phyloP scores from a whole-genome alignment of 768 basidiomycete genomes.

The Leccinum longicurvipes region DNA sequence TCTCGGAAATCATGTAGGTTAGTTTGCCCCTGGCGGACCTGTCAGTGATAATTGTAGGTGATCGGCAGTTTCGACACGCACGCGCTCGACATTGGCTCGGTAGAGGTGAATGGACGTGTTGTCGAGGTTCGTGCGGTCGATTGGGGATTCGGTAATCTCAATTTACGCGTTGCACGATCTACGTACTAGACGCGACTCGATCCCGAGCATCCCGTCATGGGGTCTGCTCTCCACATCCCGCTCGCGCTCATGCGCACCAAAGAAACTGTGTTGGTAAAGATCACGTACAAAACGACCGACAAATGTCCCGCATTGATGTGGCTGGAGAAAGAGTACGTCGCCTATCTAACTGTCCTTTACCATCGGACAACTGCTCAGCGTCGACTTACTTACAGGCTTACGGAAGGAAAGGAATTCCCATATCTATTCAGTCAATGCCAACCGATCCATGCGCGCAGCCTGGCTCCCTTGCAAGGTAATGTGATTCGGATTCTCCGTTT shows the following conservation, averaged over 20 bases:
- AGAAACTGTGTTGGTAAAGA: conserved; percentile 42
- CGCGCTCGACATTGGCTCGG: conserved; percentile 51
- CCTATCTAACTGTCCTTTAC: neutral
- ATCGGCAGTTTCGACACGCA: conserved; percentile 48
- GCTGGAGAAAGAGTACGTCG: conserved; percentile 71
- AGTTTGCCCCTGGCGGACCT: neutral
- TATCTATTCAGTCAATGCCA: conserved; percentile 94
- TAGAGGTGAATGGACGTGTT: conserved; percentile 45
- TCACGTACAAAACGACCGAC: conserved; percentile 72
- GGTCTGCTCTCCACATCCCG: conserved; percentile 64
- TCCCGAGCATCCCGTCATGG: conserved; percentile 66
- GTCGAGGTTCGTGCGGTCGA: conserved; percentile 40
- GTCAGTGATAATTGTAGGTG: neutral
- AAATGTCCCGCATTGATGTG: conserved; percentile 81
- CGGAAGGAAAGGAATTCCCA: conserved; percentile 79
- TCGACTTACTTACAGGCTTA: conserved; percentile 50
- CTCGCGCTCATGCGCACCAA: conserved; percentile 42
- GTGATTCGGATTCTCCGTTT: neutral
- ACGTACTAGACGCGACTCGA: conserved; percentile 48
- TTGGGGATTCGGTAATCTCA: neutral
- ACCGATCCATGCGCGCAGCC: conserved; percentile 80
- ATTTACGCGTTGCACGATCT: neutral
- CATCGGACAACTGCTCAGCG: neutral
- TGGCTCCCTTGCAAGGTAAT: conserved; percentile 76
- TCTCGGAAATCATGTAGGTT: conserved; percentile 42